Evolutionary conservation across 179 eudicot genomes (phyloP), one percentile per base, ranked within the genome.

Genomic region (Spinacia oleracea): DNA sequence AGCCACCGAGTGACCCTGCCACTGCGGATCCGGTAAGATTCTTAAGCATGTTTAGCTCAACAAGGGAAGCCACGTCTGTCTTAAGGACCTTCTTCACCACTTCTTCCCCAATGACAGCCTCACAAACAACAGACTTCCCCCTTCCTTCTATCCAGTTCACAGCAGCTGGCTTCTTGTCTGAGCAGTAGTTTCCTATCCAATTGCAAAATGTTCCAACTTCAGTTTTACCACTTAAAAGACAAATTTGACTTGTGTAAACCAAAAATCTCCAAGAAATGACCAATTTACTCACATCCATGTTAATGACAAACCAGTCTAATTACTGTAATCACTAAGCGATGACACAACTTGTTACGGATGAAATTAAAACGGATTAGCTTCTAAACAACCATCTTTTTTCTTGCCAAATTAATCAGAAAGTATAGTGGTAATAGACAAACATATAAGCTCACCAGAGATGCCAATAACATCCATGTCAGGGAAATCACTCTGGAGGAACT

Each of bases 381-480:
- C 0, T 1, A 27, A 34, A 31, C 14, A 63, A 31, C 40, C 16
- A n/a, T n/a, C 68, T 3, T 14, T 4, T 63, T 9, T 6, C 14
- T 27, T 58, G 8, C 23, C 63, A 27, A 27, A 27, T 29, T 9
- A 67, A 21, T 12, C 27, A 1, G 15, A 38, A n/a, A 74, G 10
- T 56, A 60, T 38, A 40, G 29, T 32, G 35, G 0, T 9, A 42
- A n/a, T 2, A 10, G 12, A 50, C 51, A n/a, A 43, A 51, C 55
- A 69, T n/a, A 55, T 34, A 43, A 48, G 71, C 86, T 80, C 70
- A 87, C 89, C 89, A 42, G 89, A 87, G 43, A 87, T 82, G 75
- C 89, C 89, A 31, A 87, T 87, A 38, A 87, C 87, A 81, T 87
- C 89, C 86, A 87, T 87, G 81, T 87, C 89, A 7, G 89, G 84